Evolutionary conservation across 192 early-diverging fungal genomes (phyloP), one percentile per base, ranked within the genome.

Genomic region (Pilobolus umbonatus): DNA sequence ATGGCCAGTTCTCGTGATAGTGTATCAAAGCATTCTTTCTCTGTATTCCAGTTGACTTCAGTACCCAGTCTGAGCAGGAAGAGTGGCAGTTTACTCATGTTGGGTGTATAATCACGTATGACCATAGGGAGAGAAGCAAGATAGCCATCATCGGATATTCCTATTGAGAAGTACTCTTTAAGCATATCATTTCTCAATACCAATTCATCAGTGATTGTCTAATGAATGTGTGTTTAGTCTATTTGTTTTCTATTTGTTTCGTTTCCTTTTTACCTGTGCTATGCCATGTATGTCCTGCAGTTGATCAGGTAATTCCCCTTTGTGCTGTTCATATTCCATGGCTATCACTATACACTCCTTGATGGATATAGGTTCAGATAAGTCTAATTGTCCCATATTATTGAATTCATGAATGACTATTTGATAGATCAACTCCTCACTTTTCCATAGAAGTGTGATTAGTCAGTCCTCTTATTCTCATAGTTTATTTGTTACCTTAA

Each of bases 371-470:
- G 90, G 78, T 1, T 66, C 71, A 10, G 85, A 76, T 31, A 94
- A 71, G 17, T 75, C 47, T 25, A 95, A 79, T 29, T 63, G 76
- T 3, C 94, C 96, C 70, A 91, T 95, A 62, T 98, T 98, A 48
- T 80, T 82, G 70, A 98, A 95, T 29, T 90, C 87, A 21, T 73
- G 72, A 14, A 97, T 62, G 31, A 71, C 72, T 1, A 92, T 74
- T 64, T 98, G 94, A 73, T 96, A 94, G 62, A 98, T 93, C 28
- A 98, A 72, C 45, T 93, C 88, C 55, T 86, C 85, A 67, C 90
- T 92, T 39, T 45, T 56, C 42, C 3, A 62, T 14, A 57, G 0
- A 52, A 28, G 38, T 29, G 67, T 10, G 14, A 7, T 44, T 17
- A 28, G 55, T 36, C 17, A 44, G 24, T 10, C 28, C 4, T 2